These are phyloP conservation scores for Avena insularis DNA, from an alignment of 176 grass and related monocot species.

Conservation along the genomic window DNA sequence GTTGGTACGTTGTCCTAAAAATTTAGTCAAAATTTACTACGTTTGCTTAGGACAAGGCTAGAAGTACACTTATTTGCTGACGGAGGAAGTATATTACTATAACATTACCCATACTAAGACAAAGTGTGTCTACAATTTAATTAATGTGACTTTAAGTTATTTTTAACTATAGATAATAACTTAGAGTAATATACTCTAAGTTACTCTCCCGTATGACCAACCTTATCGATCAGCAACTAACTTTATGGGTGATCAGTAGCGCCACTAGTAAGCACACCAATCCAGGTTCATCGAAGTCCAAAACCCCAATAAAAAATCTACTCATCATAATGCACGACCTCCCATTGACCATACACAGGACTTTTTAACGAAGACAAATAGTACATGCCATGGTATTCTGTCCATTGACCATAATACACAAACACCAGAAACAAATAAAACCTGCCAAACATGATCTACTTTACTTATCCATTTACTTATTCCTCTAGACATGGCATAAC, in stretches of 20 bases:
- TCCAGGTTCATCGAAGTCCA: not conserved
- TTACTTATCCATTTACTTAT: conserved; percentile 1
- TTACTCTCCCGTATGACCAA: too few relatives aligned
- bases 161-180: too few relatives aligned
- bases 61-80: too few relatives aligned
- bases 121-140: too few relatives aligned
- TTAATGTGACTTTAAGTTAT: too few relatives aligned
- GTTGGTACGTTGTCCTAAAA: too few relatives aligned
- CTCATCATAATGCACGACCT: not conserved
- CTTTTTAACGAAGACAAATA: not conserved
- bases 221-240: too few relatives aligned
- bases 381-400: not conserved
- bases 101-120: too few relatives aligned
- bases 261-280: not conserved
- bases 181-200: too few relatives aligned
- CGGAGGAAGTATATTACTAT: too few relatives aligned
- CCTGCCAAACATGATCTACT: conserved; percentile 36
- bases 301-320: not conserved
- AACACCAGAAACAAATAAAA: not conserved
- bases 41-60: too few relatives aligned
- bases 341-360: conserved; percentile 16
- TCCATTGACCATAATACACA: conserved; percentile 3
- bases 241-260: not conserved
- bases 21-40: too few relatives aligned
- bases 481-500: conserved; percentile 24